These are phyloP conservation scores for Didymella keratinophila DNA, from an alignment of 2,329 filamentous ascomycete species.

Conservation along the genomic window DNA sequence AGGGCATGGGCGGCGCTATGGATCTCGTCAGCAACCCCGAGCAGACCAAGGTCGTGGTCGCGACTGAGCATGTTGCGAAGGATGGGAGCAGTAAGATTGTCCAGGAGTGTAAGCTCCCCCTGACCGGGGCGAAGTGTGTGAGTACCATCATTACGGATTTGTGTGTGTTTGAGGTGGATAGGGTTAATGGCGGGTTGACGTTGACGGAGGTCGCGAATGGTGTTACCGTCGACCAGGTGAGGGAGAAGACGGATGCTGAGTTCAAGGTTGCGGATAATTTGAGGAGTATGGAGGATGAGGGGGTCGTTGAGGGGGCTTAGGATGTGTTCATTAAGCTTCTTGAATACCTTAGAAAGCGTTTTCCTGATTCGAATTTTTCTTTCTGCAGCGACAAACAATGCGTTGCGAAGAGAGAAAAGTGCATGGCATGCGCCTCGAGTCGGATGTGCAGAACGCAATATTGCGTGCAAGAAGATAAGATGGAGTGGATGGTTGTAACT, in stretches of 20 bases:
- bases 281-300: constrained; percentile 70
- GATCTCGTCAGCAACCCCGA: constrained; percentile 85
- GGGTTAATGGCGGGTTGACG: constrained; percentile 69
- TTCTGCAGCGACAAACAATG: too few species aligned
- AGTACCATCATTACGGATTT: constrained; percentile 52
- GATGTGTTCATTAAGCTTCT: neutral
- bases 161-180: constrained; percentile 70
- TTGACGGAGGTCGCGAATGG: constrained; percentile 85
- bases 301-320: constrained; percentile 10
- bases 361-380: neutral
- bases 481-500: too few species aligned
- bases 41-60: constrained; percentile 86
- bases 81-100: constrained; percentile 91
- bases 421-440: too few species aligned
- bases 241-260: constrained; percentile 83
- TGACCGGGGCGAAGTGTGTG: constrained; percentile 49
- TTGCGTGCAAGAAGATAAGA: too few species aligned
- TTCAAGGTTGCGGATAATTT: constrained; percentile 80
- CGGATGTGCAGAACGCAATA: too few species aligned
- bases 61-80: constrained; percentile 94
- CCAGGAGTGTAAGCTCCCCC: constrained; percentile 62
- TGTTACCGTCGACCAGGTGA: constrained; percentile 85
- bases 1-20: constrained; percentile 93
- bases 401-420: too few species aligned
- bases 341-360: constrained; percentile 6